A percentile compares a stretch with the other conserved stretches of the same genome.
Evolutionary conservation across 306 rosid genomes (phyloP).

Genomic region (Rosa persica): DNA sequence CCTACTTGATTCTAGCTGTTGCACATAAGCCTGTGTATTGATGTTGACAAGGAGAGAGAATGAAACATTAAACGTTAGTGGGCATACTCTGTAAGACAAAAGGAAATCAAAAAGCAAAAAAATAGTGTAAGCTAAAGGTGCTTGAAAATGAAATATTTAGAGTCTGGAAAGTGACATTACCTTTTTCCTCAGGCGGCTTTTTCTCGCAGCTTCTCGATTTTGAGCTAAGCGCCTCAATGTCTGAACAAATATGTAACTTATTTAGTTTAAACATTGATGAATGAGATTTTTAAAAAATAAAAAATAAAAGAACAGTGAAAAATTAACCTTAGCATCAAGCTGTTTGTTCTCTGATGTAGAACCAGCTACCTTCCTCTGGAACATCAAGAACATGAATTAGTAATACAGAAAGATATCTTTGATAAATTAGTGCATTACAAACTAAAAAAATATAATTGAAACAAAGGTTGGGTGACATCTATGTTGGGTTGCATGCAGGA

Average conservation of each 20-base stretch:
- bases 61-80: neutral
- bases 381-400: constrained; percentile 13
- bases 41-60: neutral
- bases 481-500: neutral
- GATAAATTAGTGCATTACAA: neutral
- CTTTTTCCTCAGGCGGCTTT: constrained; percentile 93
- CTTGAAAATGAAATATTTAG: constrained; percentile 1
- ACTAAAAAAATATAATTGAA: neutral
- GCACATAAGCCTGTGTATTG: constrained; percentile 76
- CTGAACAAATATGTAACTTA: constrained; percentile 32
- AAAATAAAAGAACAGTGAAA: neutral
- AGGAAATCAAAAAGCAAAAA: neutral
- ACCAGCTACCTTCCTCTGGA: constrained; percentile 79
- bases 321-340: constrained; percentile 84
- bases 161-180: constrained; percentile 39
- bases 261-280: neutral
- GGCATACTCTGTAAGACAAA: neutral
- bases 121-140: neutral
- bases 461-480: constrained; percentile 2
- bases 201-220: constrained; percentile 95
- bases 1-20: constrained; percentile 84
- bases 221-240: constrained; percentile 93
- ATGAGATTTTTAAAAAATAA: neutral
- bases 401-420: neutral
- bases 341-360: constrained; percentile 70